Base-by-base conservation (phyloP, 2,329 filamentous ascomycete genomes). In the Grosmannia huntii region DNA sequence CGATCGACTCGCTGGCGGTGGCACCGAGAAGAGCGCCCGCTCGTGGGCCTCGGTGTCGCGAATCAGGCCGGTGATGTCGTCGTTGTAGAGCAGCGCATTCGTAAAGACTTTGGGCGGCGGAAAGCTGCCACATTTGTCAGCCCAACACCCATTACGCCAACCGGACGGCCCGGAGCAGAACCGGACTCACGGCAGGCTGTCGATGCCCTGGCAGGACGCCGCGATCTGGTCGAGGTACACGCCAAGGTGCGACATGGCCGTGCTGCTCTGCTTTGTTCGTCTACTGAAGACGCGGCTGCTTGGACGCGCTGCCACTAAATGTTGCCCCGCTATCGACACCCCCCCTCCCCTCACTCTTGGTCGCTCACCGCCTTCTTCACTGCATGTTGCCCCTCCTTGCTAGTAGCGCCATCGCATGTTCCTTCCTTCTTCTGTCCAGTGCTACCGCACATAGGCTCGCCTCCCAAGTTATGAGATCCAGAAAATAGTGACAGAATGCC, bases 1-100 rank as follows among this genome's bases (percentile, higher is more conserved):
- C 48, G 67, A 78, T 77, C 5, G 74, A 78, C 0, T 55, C 23
- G 53, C 16, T 4, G 87, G 82, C 0, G 88, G 84, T 1, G 92
- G 90, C 0, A 96, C 85, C 44, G 92, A 95, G 75, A 97, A 99
- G 21, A 99, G 83, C 7, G 92, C 92, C 66, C 91, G 87, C 71
- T 99, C 94, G 73, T 97, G 92, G 25, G 87, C 75, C 72, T 99
- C 94, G 4, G 92, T 96, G 70, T 99, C 94, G 61, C 94, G 88
- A 67, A 99, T 96, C 53, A 99, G 76, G 14, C 89, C 83, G 4
- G 94, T 97, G 65, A 99, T 97, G 71, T 99, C 94, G 71, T 91
- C 86, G 64, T 85, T 85, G 59, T 86, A 85, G 54, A 97, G 84
- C 46, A 99, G 80, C 38, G 94, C 90, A 70, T 95, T 96, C 64